A percentile compares a stretch with the other conserved stretches of the same genome.
Evolutionary conservation across 139 green algal genomes (phyloP).

Genomic region (Edaphochlamys debaryana): DNA sequence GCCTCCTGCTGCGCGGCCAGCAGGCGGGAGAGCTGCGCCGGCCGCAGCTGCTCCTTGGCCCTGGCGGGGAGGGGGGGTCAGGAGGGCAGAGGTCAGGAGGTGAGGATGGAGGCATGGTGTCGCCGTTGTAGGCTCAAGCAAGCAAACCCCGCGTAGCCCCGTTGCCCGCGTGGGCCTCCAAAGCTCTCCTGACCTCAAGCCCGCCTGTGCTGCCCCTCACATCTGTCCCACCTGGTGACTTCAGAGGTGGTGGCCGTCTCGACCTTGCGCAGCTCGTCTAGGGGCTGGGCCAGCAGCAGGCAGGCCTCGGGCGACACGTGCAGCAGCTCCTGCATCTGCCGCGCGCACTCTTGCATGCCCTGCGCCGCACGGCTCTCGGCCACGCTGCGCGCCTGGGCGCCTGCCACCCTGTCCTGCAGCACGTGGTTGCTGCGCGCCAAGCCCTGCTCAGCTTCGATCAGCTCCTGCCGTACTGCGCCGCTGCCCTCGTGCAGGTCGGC

Average conservation of each 20-base stretch:
- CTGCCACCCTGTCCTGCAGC: background rate
- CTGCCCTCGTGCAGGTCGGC: background rate
- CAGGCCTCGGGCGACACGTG: background rate
- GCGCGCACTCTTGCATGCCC: too few species aligned
- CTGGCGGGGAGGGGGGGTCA: background rate
- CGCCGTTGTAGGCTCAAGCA: too few species aligned
- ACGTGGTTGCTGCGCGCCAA: background rate
- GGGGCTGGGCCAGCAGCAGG: slow-evolving; percentile 13
- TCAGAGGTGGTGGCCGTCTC: slow-evolving; percentile 9
- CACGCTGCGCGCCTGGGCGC: background rate
- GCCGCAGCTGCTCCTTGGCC: slow-evolving; percentile 32
- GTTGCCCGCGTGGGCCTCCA: too few species aligned
- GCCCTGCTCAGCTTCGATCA: slow-evolving; percentile 16
- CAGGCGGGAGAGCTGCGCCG: background rate
- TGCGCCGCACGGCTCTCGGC: too few species aligned
- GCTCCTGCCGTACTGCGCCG: background rate
- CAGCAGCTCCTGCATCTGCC: slow-evolving; percentile 28
- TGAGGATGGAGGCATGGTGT: too few species aligned
- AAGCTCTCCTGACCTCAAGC: too few species aligned
- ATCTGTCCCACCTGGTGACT: too few species aligned
- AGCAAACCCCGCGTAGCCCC: too few species aligned
- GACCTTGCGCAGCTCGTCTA: slow-evolving; percentile 29
- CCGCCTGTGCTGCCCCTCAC: too few species aligned
- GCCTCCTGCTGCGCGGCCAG: slow-evolving; percentile 14
- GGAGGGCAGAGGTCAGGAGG: too few species aligned